Base-by-base conservation (phyloP, 192 early-diverging fungal genomes). In the Rhizoclosmatium sp. region DNA sequence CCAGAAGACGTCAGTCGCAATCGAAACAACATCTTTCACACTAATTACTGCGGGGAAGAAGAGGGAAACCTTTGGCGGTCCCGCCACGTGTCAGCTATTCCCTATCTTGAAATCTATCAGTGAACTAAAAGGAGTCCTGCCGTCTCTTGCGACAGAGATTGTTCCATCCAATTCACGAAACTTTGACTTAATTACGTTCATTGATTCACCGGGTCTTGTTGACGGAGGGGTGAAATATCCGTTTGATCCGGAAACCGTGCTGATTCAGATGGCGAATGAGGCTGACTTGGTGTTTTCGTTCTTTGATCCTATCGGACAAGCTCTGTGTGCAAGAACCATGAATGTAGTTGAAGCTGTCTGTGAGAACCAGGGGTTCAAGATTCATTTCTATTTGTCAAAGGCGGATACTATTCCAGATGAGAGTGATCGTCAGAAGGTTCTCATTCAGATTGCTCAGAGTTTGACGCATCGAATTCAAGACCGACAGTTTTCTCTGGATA, bases 281-380 rank as follows among this genome's bases (percentile, higher is more conserved):
- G 61, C 60, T 7, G 19, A 40, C 60, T 7, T 62, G 60, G 60
- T 40, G 60, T 75, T 75, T 54, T 47, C 74, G 10, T 75, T 75
- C 41, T 75, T 75, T 54, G 74, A 75, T 75, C 74, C 74, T 4
- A 75, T 75, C 41, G 74, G 74, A 4, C 62, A 75, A 75, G 65
- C 61, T 7, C 49, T 75, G 5, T 65, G 74, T 39, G 9, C 44
- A n/a, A 10, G 74, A 40, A 75, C 74, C 42, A 75, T 75, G 74
- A 65, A 75, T 41, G 65, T 75, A 2, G 74, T 75, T 1, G 74
- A 75, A 64, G 21, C 62, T 21, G 31, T 75, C 2, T 75, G 62
- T 51, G 31, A 75, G 39, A 23, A 9, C 0, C 65, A 75, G 46
- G 62, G 62, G 1, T 39, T 21, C 61, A 75, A 75, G 60, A 65